phyloP scores from a whole-genome alignment of 805 yeast genomes.

The Ogataea polymorpha region DNA sequence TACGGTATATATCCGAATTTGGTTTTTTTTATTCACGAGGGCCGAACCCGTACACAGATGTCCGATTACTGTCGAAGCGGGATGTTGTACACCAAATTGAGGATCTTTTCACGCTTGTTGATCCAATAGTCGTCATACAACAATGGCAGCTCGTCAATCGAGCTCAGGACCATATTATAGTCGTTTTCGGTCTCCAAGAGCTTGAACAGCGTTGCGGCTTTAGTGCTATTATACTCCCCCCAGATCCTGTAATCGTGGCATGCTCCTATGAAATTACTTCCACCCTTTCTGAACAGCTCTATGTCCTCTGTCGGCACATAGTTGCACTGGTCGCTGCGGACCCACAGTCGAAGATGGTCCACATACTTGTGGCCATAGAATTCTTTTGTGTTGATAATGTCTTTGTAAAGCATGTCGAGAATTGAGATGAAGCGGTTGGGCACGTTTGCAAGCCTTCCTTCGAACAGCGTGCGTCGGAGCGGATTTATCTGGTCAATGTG shows the following conservation, averaged over 20 bases:
- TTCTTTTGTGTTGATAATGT: constrained; percentile 20
- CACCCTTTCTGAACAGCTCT: constrained; percentile 32
- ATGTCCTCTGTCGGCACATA: constrained; percentile 42
- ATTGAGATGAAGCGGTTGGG: constrained; percentile 24
- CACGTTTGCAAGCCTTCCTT: constrained; percentile 30
- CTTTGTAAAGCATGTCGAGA: constrained; percentile 23
- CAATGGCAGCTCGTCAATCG: constrained; percentile 25
- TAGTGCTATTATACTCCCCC: constrained; percentile 37
- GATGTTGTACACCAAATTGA: constrained; percentile 21
- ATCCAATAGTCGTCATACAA: constrained; percentile 29
- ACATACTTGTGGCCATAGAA: constrained; percentile 32
- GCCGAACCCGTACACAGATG: background rate
- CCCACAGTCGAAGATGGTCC: constrained; percentile 38
- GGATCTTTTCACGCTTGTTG: constrained; percentile 16
- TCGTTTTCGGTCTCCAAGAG: constrained; percentile 21
- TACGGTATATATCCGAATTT: background rate
- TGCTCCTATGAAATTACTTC: constrained; percentile 38
- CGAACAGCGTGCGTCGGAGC: constrained; percentile 28
- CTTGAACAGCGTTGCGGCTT: constrained; percentile 27
- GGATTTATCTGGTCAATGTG: constrained; percentile 28
- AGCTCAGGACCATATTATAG: constrained; percentile 14
- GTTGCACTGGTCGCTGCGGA: constrained; percentile 35
- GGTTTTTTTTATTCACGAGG: constrained; percentile 1
- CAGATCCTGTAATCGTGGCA: constrained; percentile 39
- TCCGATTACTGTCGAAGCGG: constrained; percentile 2